Conservation (phyloP, 2,329 filamentous ascomycete genomes). For the Beauveria caledonica region DNA sequence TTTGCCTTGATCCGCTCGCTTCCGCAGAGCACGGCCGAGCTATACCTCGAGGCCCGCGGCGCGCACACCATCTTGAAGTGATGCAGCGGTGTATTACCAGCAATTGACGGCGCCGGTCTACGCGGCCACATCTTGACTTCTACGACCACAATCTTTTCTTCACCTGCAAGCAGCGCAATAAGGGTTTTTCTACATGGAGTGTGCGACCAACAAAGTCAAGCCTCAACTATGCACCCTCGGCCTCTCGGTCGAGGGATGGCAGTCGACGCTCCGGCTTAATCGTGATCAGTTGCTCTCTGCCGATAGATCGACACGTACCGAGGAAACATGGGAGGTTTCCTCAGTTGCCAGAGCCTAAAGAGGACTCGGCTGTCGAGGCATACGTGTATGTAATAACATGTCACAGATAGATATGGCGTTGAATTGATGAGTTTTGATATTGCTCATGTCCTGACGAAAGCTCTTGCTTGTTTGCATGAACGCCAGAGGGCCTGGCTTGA, state of each 20-base stretch:
- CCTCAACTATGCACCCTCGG: slow-evolving; percentile 75
- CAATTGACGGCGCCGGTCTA: neutral
- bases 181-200: slow-evolving; percentile 25
- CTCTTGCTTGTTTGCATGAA: neutral
- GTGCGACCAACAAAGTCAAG: slow-evolving; percentile 94
- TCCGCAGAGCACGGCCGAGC: slow-evolving; percentile 75
- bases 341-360: slow-evolving; percentile 52
- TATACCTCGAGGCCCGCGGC: slow-evolving; percentile 80
- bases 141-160: neutral
- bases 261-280: slow-evolving; percentile 99
- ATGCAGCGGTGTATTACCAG: slow-evolving; percentile 11
- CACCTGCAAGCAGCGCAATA: neutral
- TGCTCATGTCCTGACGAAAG: neutral
- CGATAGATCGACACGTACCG: slow-evolving; percentile 66
- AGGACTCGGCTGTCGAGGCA: slow-evolving; percentile 47
- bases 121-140: neutral
- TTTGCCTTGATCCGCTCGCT: slow-evolving; percentile 76
- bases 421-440: neutral
- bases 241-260: slow-evolving; percentile 73
- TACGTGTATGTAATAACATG: slow-evolving; percentile 14
- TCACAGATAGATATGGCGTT: slow-evolving; percentile 2
- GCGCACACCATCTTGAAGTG: slow-evolving; percentile 92
- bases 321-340: slow-evolving; percentile 58
- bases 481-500: neutral
- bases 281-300: slow-evolving; percentile 81